phyloP scores from a whole-genome alignment of 495 filamentous ascomycete species.

The Talaromyces trachyspermus region DNA sequence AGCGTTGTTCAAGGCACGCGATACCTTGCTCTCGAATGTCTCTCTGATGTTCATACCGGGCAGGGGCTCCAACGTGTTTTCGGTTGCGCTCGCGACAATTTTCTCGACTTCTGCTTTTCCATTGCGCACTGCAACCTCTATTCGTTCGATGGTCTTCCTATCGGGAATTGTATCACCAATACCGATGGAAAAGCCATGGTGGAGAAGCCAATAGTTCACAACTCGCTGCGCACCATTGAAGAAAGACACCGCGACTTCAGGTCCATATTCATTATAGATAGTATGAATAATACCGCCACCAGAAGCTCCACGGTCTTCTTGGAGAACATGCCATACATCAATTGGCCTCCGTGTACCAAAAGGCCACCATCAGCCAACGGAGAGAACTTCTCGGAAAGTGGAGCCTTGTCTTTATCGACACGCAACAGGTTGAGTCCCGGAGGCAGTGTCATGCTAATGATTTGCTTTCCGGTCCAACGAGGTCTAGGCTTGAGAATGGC shows the following conservation, averaged over 20 bases:
- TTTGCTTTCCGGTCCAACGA: constrained; percentile 98
- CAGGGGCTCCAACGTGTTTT: constrained; percentile 75
- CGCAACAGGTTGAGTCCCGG: constrained; percentile 74
- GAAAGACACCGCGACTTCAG: constrained; percentile 78
- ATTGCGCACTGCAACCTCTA: constrained; percentile 66
- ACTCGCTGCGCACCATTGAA: constrained; percentile 92
- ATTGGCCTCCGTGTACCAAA: constrained; percentile 75
- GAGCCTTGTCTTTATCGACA: constrained; percentile 45
- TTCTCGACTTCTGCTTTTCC: constrained; percentile 73
- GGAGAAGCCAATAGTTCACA: constrained; percentile 95
- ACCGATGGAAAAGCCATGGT: constrained; percentile 95
- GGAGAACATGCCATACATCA: constrained; percentile 80
- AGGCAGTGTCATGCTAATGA: constrained; percentile 88
- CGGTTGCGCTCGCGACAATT: constrained; percentile 69
- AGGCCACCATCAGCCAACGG: constrained; percentile 75
- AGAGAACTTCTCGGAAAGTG: constrained; percentile 45
- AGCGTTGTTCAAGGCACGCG: constrained; percentile 84
- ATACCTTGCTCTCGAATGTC: constrained; percentile 94
- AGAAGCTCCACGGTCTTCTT: constrained; percentile 93
- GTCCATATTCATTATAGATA: constrained; percentile 90
- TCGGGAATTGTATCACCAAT: constrained; percentile 98
- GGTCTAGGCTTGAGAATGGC: constrained; percentile 87
- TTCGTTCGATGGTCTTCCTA: constrained; percentile 66
- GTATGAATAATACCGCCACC: constrained; percentile 87
- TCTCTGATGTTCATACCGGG: constrained; percentile 98